phyloP scores from a whole-genome alignment of 768 basidiomycete species.

The Lactifluus echinatus region DNA sequence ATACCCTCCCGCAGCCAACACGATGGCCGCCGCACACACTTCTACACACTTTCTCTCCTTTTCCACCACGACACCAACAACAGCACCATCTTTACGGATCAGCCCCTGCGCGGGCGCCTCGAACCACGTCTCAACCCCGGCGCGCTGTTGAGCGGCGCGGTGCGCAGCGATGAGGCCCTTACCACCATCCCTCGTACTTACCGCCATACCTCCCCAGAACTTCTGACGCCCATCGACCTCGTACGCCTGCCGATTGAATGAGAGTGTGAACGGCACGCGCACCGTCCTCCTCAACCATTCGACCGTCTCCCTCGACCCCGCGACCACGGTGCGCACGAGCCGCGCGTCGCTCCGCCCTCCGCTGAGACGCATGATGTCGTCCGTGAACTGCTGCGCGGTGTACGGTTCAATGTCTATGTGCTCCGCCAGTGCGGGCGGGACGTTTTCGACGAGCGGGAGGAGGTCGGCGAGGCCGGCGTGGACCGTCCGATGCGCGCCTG shows the following conservation, averaged over 20 bases:
- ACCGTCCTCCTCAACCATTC: constrained; percentile 47
- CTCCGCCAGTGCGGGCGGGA: constrained; percentile 33
- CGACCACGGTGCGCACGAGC: constrained; percentile 46
- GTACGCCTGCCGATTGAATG: constrained; percentile 63
- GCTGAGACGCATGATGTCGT: constrained; percentile 55
- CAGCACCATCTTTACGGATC: constrained; percentile 30
- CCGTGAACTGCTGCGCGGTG: constrained; percentile 42
- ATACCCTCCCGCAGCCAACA: constrained; percentile 61
- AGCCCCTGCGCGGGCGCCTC: constrained; percentile 38
- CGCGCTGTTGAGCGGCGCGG: constrained; percentile 37
- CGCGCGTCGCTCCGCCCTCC: constrained; percentile 39
- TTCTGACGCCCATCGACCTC: constrained; percentile 50
- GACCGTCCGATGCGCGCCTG: constrained; percentile 57
- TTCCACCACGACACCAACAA: constrained; percentile 40
- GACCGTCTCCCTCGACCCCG: constrained; percentile 45
- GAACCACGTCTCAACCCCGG: constrained; percentile 51
- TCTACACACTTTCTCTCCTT: constrained; percentile 30
- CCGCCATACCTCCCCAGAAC: constrained; percentile 65
- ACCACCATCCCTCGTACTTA: constrained; percentile 55
- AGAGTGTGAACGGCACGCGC: constrained; percentile 45
- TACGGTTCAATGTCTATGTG: constrained; percentile 54
- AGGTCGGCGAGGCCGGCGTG: constrained; percentile 55
- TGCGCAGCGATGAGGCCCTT: constrained; percentile 59
- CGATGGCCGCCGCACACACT: constrained; percentile 38
- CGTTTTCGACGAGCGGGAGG: constrained; percentile 44